Percentiles rank a stretch among this genome's conserved stretches.
Conservation (phyloP, 768 basidiomycete species). For the Suillus subluteus region DNA sequence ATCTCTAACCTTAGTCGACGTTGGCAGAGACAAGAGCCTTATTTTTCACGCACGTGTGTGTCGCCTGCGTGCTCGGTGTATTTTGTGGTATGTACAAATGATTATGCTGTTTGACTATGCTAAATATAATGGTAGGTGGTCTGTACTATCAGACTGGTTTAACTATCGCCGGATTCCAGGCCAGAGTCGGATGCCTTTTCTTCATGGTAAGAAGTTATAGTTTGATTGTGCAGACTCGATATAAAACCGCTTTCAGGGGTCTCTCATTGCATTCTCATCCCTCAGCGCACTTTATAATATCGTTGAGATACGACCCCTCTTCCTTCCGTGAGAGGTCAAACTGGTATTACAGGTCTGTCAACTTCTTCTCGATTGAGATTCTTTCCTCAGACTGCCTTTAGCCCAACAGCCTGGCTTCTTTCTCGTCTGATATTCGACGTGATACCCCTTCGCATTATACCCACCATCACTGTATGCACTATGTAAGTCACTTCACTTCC, state of each 20-base stretch:
- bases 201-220: slow-evolving; percentile 64
- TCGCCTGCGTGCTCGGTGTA: slow-evolving; percentile 77
- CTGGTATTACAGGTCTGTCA: slow-evolving; percentile 75
- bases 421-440: slow-evolving; percentile 88
- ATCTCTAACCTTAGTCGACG: slow-evolving; percentile 4
- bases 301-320: slow-evolving; percentile 81
- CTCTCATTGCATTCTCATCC: slow-evolving; percentile 89
- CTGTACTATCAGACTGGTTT: slow-evolving; percentile 80
- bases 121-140: slow-evolving; percentile 55
- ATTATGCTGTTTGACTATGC: background rate
- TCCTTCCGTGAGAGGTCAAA: slow-evolving; percentile 89
- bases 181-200: slow-evolving; percentile 91
- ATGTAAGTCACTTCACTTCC: slow-evolving; percentile 54
- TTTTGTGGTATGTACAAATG: slow-evolving; percentile 67
- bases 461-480: slow-evolving; percentile 83
- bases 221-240: background rate
- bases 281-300: slow-evolving; percentile 90
- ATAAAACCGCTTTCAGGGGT: slow-evolving; percentile 55
- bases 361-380: background rate
- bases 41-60: slow-evolving; percentile 76
- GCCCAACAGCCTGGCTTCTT: slow-evolving; percentile 91
- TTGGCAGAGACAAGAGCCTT: slow-evolving; percentile 76
- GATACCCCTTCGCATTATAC: slow-evolving; percentile 84
- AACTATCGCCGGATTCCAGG: slow-evolving; percentile 92
- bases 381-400: slow-evolving; percentile 31